A percentile compares a stretch with the other conserved stretches of the same genome.
phyloP scores from a whole-genome alignment of 495 filamentous ascomycete species.

The Oidiodendron maius region DNA sequence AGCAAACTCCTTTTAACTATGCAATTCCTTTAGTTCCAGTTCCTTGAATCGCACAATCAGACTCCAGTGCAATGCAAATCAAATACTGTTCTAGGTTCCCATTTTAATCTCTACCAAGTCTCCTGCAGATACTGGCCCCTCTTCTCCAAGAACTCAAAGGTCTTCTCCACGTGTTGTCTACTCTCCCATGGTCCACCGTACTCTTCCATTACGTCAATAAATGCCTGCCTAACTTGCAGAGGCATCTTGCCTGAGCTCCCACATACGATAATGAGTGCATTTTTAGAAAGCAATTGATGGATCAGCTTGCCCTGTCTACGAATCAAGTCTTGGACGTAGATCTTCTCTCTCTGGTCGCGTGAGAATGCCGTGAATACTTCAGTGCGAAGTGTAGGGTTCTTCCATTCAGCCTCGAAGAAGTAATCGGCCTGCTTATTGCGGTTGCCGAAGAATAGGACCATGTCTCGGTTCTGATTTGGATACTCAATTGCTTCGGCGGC shows the following conservation, averaged over 20 bases:
- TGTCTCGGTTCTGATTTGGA: background rate
- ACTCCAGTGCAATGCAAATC: no score
- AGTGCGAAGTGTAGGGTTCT: conserved; percentile 22
- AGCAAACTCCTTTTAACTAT: no score
- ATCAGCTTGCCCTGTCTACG: conserved; percentile 52
- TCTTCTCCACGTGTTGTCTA: conserved; percentile 43
- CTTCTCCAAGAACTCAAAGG: conserved; percentile 59
- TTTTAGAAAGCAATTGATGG: conserved; percentile 46
- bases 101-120: conserved; percentile 66
- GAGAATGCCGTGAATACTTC: conserved; percentile 79
- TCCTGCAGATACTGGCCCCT: conserved; percentile 70
- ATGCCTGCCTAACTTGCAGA: conserved; percentile 71
- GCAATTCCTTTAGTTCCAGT: no score
- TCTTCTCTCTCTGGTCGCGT: conserved; percentile 63
- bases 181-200: background rate
- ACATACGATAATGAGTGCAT: conserved; percentile 68
- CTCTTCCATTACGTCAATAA: conserved; percentile 61
- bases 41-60: no score
- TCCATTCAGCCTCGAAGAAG: conserved; percentile 78
- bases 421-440: conserved; percentile 69
- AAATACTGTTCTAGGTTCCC: no score
- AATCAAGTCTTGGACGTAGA: conserved; percentile 87
- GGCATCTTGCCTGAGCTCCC: conserved; percentile 86
- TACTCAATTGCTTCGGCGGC: conserved; percentile 24
- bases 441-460: conserved; percentile 61